Percentiles rank a stretch among this genome's conserved stretches.
Conservation (phyloP, 164 flowering plant genomes). For the Magnolia changhungtana region DNA sequence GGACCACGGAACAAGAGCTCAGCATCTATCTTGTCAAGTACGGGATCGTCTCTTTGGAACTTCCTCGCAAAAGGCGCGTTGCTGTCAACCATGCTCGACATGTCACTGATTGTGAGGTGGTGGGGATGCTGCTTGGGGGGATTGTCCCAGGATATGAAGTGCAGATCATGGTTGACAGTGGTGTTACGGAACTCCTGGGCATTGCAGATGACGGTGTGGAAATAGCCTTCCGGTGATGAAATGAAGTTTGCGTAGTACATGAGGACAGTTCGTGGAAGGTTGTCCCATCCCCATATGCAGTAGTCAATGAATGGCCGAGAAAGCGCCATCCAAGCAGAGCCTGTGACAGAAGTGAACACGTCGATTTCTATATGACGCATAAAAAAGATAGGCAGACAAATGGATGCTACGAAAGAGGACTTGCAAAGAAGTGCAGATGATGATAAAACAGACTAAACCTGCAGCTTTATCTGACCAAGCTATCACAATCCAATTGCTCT, state of each 20-base stretch:
- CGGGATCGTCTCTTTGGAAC: conserved; percentile 31
- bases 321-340: conserved; percentile 47
- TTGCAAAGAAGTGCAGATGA: too few relatives aligned
- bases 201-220: conserved; percentile 43
- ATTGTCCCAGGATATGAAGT: conserved; percentile 40
- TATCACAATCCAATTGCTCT: too few relatives aligned
- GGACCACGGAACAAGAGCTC: conserved; percentile 29
- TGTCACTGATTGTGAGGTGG: conserved; percentile 31
- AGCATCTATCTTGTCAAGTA: conserved; percentile 38
- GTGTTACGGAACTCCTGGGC: conserved; percentile 38
- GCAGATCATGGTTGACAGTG: conserved; percentile 38
- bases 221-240: conserved; percentile 43
- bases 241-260: conserved; percentile 44
- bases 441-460: too few relatives aligned
- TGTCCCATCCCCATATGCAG: conserved; percentile 51
- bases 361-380: neutral
- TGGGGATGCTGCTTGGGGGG: conserved; percentile 49
- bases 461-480: too few relatives aligned
- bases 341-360: conserved; percentile 15
- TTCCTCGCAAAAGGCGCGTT: conserved; percentile 44
- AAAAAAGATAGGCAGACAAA: neutral
- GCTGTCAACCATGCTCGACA: conserved; percentile 31
- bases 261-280: conserved; percentile 38
- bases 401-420: too few relatives aligned
- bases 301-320: conserved; percentile 37